Conservation (phyloP, 768 basidiomycete species). For the Panaeolus cyanescens region DNA sequence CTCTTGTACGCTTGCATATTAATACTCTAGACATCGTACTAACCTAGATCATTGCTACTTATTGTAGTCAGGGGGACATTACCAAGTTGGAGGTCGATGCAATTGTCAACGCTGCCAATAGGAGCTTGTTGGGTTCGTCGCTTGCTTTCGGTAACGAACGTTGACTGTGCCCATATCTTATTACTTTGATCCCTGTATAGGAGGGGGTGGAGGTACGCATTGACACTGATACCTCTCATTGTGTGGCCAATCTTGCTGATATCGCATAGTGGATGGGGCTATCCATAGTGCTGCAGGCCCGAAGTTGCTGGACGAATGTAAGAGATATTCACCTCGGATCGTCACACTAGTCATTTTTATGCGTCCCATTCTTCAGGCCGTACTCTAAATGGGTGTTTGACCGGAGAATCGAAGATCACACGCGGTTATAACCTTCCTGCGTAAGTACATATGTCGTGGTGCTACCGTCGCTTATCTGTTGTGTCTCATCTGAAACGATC, state of each 20-base stretch:
- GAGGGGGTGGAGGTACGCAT: slow-evolving; percentile 73
- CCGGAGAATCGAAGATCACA: slow-evolving; percentile 81
- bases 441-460: slow-evolving; percentile 42
- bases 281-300: slow-evolving; percentile 78
- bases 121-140: slow-evolving; percentile 61
- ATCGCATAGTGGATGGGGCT: slow-evolving; percentile 70
- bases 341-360: neutral
- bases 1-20: slow-evolving; percentile 56
- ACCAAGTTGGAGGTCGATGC: slow-evolving; percentile 69
- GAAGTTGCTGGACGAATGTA: slow-evolving; percentile 70
- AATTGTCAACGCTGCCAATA: slow-evolving; percentile 85
- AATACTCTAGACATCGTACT: neutral
- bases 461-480: neutral
- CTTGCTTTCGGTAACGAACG: slow-evolving; percentile 6
- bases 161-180: neutral
- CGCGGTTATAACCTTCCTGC: slow-evolving; percentile 74
- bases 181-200: slow-evolving; percentile 32
- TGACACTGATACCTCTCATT: neutral
- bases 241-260: neutral
- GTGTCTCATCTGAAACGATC: neutral
- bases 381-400: slow-evolving; percentile 63
- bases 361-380: slow-evolving; percentile 44
- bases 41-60: slow-evolving; percentile 4
- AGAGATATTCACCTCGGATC: slow-evolving; percentile 17
- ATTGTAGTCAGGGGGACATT: slow-evolving; percentile 74